Base-by-base conservation (phyloP, 306 rosid species). In the Medicago ruthenica region DNA sequence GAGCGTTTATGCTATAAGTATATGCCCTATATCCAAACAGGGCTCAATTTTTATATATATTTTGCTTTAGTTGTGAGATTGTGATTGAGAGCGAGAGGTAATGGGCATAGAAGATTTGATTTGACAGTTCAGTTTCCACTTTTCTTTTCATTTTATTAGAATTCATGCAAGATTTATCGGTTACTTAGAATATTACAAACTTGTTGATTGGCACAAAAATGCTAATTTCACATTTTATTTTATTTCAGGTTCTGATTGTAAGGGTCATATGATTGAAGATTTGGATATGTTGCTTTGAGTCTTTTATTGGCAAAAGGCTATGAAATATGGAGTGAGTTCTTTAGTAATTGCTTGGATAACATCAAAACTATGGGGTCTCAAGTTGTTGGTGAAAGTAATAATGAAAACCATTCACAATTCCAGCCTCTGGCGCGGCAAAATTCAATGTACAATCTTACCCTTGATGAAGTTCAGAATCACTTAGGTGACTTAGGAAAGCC, bases 401-500 rank as follows among this genome's bases (percentile, higher is more conserved):
- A 82, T 70, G 91, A 88, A 73, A 90, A 85, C 79, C 93, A 89
- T 81, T 82, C 89, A 16, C 87, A 87, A 67, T 79, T 84, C 70
- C 92, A 85, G 83, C 85, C 90, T 55, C 67, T 95, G 88, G 72
- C 68, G 50, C 84, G 87, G 48, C 96, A 95, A 80, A 91, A 81
- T 77, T 90, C 98, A 2, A 76, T 95, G 78, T 95, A 95, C 83
- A 86, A 80, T 83, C 98, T 95, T 53, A 92, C 98, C 0, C 89
- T 95, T 0, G 96, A 95, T 79, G 97, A 95, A 85, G 93, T 95
- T 77, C 96, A 95, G 83, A 92, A 83, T 82, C 98, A 92, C 71
- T 85, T 95, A 84, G 97, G 93, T 12, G 93, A 95, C 87, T 75
- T 92, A 67, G 98, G 97, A 48, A 95, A 95, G 76, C 98, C 98